Conservation (phyloP, 371 early-diverging fungal species). For the Haplosporangium sp. region DNA sequence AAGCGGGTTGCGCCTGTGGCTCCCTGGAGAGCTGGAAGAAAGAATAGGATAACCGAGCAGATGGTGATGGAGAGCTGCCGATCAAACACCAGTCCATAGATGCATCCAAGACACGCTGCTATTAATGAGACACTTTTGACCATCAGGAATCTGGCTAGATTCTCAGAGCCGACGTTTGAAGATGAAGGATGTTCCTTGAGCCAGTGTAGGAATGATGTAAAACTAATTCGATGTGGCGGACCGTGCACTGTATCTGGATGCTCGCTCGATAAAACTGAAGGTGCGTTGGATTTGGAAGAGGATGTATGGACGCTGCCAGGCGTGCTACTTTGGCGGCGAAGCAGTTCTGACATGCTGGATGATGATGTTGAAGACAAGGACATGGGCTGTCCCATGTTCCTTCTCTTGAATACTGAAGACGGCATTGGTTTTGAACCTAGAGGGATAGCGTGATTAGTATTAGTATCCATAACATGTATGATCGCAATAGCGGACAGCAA, state of each 20-base stretch:
- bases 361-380: slow-evolving; percentile 22
- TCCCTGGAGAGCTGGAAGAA: slow-evolving; percentile 45
- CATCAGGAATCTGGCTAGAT: slow-evolving; percentile 39
- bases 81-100: slow-evolving; percentile 49
- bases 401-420: slow-evolving; percentile 17
- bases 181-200: slow-evolving; percentile 49
- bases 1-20: slow-evolving; percentile 41
- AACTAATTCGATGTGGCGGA: slow-evolving; percentile 17
- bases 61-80: slow-evolving; percentile 17
- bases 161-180: slow-evolving; percentile 44
- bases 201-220: slow-evolving; percentile 34
- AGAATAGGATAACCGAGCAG: slow-evolving; percentile 34
- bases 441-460: not conserved
- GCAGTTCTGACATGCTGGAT: slow-evolving; percentile 17
- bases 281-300: not conserved
- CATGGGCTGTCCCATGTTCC: slow-evolving; percentile 9
- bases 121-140: slow-evolving; percentile 48
- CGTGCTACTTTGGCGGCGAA: slow-evolving; percentile 21
- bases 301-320: slow-evolving; percentile 11
- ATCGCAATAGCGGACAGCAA: not conserved
- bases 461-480: not conserved
- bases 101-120: slow-evolving; percentile 40
- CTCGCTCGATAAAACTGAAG: slow-evolving; percentile 4
- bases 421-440: slow-evolving; percentile 13
- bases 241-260: slow-evolving; percentile 13